Evolutionary conservation across 768 basidiomycete genomes (phyloP).

Genomic region (Porphyrellus cyaneotinctus): DNA sequence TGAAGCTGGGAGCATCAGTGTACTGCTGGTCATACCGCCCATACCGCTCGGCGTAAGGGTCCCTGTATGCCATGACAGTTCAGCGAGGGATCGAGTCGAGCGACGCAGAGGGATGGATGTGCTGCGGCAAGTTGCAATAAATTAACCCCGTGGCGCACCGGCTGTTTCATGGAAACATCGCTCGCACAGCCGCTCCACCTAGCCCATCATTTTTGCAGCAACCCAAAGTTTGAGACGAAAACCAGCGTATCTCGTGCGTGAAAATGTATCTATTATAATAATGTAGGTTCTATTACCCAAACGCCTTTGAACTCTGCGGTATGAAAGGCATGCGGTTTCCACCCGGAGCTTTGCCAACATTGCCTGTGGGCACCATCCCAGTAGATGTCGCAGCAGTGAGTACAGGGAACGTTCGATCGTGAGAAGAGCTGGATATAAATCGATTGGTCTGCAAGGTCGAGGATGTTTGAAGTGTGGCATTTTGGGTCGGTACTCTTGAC

Average conservation of each 20-base stretch:
- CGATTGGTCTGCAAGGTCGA: slow-evolving; percentile 28
- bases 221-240: not conserved
- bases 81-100: not conserved
- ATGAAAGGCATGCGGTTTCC: slow-evolving; percentile 56
- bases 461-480: slow-evolving; percentile 3
- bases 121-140: slow-evolving; percentile 18
- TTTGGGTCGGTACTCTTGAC: slow-evolving; percentile 21
- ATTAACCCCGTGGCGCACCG: slow-evolving; percentile 3
- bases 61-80: slow-evolving; percentile 45
- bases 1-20: slow-evolving; percentile 35
- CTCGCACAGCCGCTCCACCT: slow-evolving; percentile 15
- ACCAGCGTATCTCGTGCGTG: not conserved
- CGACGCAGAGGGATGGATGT: not conserved
- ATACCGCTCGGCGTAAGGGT: slow-evolving; percentile 45
- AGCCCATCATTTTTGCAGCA: not conserved
- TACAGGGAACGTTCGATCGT: slow-evolving; percentile 22
- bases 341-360: slow-evolving; percentile 21
- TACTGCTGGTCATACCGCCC: slow-evolving; percentile 32
- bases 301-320: slow-evolving; percentile 31
- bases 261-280: slow-evolving; percentile 3
- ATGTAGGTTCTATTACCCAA: slow-evolving; percentile 22
- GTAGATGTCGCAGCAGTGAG: slow-evolving; percentile 21
- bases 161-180: slow-evolving; percentile 1
- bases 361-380: slow-evolving; percentile 8
- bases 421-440: slow-evolving; percentile 28